Percentiles rank a stretch among this genome's conserved stretches.
These are phyloP conservation scores for Trichosporon coremiiforme DNA, from an alignment of 1,284 basidiomycete species.

Conservation along the genomic window DNA sequence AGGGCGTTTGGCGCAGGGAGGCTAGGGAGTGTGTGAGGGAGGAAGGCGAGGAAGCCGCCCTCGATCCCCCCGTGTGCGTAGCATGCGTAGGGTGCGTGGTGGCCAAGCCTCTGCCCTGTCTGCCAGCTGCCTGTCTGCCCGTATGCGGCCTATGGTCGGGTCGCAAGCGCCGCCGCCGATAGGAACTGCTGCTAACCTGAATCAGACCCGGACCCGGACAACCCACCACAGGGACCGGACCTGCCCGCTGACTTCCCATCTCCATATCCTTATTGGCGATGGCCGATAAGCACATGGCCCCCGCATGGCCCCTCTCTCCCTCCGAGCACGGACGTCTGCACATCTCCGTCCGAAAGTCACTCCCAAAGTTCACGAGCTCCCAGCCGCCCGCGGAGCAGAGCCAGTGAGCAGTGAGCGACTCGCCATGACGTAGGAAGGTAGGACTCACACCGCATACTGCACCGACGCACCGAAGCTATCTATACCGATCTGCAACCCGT, in stretches of 20 bases:
- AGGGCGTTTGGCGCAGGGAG: neutral
- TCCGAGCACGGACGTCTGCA: neutral
- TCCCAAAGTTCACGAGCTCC: neutral
- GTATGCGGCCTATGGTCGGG: no score
- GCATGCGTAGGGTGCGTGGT: no score
- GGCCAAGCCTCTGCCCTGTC: neutral
- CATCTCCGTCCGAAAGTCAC: neutral
- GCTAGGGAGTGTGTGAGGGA: neutral
- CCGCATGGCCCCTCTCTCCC: neutral
- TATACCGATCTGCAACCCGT: neutral
- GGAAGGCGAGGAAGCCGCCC: neutral
- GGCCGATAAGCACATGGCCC: neutral
- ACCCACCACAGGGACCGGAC: neutral
- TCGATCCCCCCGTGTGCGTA: neutral
- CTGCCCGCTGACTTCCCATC: neutral
- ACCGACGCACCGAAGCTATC: neutral
- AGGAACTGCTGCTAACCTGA: neutral
- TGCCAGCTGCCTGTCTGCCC: no score
- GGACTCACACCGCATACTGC: neutral
- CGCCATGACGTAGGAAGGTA: neutral
- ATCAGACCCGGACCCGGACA: neutral
- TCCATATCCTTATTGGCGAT: neutral
- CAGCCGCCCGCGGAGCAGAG: neutral
- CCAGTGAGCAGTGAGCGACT: constrained; percentile 8
- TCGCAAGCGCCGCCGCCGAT: neutral